Base-by-base conservation (phyloP, 1,284 basidiomycete genomes). In the Malassezia pachydermatis region DNA sequence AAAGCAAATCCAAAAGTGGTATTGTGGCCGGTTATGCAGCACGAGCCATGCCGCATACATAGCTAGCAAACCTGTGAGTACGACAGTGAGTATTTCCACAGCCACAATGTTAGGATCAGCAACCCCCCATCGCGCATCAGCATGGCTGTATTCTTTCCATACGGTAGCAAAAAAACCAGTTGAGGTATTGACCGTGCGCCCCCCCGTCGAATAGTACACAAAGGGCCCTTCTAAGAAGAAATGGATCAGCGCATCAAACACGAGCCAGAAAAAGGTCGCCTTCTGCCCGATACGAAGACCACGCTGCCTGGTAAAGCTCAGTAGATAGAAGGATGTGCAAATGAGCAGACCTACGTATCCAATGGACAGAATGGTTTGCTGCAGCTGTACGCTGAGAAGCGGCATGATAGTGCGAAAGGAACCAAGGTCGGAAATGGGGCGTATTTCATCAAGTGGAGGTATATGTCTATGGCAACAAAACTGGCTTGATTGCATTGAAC, bases 81-180 rank as follows among this genome's bases (percentile, higher is more conserved):
- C 40, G 1, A 65, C 65, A 16, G 65, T 69, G 2, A 67, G 42
- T 14, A 51, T 49, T 50, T 67, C 67, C 32, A 69, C 53, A 10
- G 65, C 28, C 11, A 66, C 65, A 5, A 67, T 45, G 19, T 55
- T 59, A 7, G 62, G 45, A 27, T 70, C 63, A 3, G 58, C 51
- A 3, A 47, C 43, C 4, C 54, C 67, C 67, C 67, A 70, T 4
- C 67, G 46, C 5, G 41, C 37, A 29, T 67, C 67, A 3, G 65
- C 65, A 14, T 47, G 41, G 6, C 63, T 59, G 42, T 67, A 70
- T 41, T 70, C 63, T 24, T 63, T 47, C 65, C 67, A 70, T 6
- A 66, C 45, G 9, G 45, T 46, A 14, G 60, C 63, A 35, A 66
- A 61, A 46, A 67, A 67, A 7, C 55, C 55, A 0, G 13, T 10